Evolutionary conservation across 2,329 filamentous ascomycete genomes (phyloP).

Genomic region (Sporothrix phasma): DNA sequence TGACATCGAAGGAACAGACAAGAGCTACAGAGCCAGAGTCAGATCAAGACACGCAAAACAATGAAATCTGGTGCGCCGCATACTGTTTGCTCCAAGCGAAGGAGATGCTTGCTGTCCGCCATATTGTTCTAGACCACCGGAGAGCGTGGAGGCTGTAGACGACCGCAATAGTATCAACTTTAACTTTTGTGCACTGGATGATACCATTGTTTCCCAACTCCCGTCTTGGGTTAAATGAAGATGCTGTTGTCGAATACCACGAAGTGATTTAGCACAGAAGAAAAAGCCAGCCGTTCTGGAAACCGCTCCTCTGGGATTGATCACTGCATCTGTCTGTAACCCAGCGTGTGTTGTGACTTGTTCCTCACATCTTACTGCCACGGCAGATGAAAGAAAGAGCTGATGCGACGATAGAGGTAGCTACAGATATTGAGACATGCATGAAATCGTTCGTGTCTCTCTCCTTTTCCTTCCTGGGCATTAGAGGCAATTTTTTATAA

Average conservation of each 20-base stretch:
- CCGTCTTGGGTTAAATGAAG: too few species aligned
- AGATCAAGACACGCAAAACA: neutral
- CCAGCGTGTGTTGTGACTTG: neutral
- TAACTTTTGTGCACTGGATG: too few species aligned
- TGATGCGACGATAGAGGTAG: neutral
- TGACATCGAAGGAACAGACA: neutral
- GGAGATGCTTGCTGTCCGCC: neutral
- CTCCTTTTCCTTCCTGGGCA: neutral
- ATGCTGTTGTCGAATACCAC: too few species aligned
- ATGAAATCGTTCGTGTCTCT: neutral
- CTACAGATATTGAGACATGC: neutral
- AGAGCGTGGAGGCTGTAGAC: neutral
- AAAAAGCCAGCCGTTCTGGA: slow-evolving; percentile 5
- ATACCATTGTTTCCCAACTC: too few species aligned
- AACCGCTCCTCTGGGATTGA: slow-evolving; percentile 12
- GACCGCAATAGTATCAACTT: too few species aligned
- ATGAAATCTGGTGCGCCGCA: neutral
- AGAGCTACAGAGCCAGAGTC: neutral
- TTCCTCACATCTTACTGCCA: neutral
- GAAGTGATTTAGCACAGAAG: neutral
- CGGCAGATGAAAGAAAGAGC: neutral
- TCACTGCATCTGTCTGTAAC: slow-evolving; percentile 9
- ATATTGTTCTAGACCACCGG: neutral
- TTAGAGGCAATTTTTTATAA: neutral
- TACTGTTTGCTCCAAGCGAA: neutral